Percentiles rank a stretch among this genome's conserved stretches.
phyloP scores from a whole-genome alignment of 192 early-diverging fungal genomes.

The Backusella liffmaniae region DNA sequence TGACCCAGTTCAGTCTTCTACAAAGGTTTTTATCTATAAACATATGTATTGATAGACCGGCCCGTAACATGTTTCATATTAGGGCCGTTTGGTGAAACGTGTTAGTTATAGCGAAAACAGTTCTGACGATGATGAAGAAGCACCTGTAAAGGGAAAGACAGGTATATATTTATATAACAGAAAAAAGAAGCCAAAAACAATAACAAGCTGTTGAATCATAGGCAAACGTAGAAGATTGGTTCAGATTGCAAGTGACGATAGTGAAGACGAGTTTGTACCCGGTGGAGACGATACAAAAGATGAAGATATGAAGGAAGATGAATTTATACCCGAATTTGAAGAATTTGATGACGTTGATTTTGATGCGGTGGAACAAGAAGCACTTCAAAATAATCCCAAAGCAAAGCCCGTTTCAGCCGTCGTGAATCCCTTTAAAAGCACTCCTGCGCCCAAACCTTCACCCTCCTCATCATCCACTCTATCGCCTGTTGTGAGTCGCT shows the following conservation, averaged over 20 bases:
- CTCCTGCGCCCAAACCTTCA: too few relatives aligned
- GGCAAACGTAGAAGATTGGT: neutral
- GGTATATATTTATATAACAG: neutral
- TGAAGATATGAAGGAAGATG: neutral
- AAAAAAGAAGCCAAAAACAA: neutral
- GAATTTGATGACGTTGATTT: neutral
- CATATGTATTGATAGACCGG: neutral
- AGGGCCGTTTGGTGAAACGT: neutral
- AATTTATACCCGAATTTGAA: neutral
- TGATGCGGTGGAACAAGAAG: neutral
- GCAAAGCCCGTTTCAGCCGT: too few relatives aligned
- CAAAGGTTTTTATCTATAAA: neutral
- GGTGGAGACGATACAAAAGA: neutral
- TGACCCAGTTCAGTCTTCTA: neutral
- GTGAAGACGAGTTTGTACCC: slow-evolving; percentile 6
- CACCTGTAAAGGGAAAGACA: neutral
- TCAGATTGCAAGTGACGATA: neutral
- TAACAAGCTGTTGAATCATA: neutral
- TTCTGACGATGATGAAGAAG: neutral
- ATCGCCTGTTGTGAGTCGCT: neutral
- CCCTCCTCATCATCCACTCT: neutral
- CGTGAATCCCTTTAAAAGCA: too few relatives aligned
- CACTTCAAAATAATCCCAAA: too few relatives aligned
- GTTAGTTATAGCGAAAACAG: neutral
- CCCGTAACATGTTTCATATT: neutral